Base-by-base conservation (phyloP, 1,284 basidiomycete genomes). In the Malassezia equina region DNA sequence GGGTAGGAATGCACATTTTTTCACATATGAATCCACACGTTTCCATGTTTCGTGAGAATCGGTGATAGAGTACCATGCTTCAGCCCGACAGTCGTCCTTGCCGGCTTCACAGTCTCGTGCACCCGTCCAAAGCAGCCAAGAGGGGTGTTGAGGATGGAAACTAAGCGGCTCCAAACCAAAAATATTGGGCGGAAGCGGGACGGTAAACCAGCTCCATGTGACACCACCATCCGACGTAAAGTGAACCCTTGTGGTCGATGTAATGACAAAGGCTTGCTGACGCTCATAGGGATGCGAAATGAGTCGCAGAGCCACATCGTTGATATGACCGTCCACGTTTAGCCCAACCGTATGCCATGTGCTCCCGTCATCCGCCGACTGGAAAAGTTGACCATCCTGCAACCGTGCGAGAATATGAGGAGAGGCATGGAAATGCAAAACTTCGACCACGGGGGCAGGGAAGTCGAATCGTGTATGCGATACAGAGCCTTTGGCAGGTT, bases 321-420 rank as follows among this genome's bases (percentile, higher is more conserved):
- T 21, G 4, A 19, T 21, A 23, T 31, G 40, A 7, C n/a, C 33
- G 17, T 21, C 33, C 36, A 63, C 55, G 4, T 39, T 25, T 39
- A 59, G 51, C 11, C 60, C 52, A 32, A 69, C 62, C 62, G 83
- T 83, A 48, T 80, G 80, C 91, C 91, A 98, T 0, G 84, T 84
- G 75, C 88, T 90, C 0, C 93, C 93, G 75, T 98, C 91, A 73
- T 91, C 95, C 68, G 81, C 82, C 0, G 90, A 94, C 77, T 94
- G 89, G 86, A 88, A 96, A 51, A 95, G 80, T 0, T 81, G 80
- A 57, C 83, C 78, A 67, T 95, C 88, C 1, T 75, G 73, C 3
- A 94, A 79, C 25, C 88, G 85, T 28, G 88, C 83, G 21, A 98
- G 81, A 49, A 96, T 82, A 1, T 89, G 90, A 80, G 88, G 72